These are phyloP conservation scores for Colletotrichum eleusines DNA, from an alignment of 2,329 filamentous ascomycete species.

Conservation along the genomic window DNA sequence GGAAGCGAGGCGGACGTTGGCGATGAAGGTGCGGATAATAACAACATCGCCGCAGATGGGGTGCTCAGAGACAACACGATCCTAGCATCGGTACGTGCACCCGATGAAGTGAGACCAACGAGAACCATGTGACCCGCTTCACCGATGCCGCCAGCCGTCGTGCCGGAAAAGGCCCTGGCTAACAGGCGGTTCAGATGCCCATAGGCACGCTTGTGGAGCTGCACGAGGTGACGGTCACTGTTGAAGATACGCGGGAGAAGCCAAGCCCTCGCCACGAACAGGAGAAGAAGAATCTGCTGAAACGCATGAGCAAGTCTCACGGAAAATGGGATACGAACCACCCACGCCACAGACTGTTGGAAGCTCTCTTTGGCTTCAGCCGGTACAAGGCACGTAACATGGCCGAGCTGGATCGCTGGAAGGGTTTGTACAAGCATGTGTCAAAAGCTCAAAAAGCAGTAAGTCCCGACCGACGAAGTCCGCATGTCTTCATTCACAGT, in stretches of 20 bases:
- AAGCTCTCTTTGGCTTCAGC: slow-evolving; percentile 54
- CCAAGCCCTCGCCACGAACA: slow-evolving; percentile 47
- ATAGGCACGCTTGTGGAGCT: slow-evolving; percentile 43
- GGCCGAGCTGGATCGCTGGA: slow-evolving; percentile 53
- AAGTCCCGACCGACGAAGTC: background rate
- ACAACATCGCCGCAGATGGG: background rate
- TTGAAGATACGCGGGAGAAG: slow-evolving; percentile 44
- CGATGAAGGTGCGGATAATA: background rate
- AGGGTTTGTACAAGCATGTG: slow-evolving; percentile 53
- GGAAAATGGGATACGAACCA: slow-evolving; percentile 53
- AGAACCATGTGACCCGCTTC: background rate
- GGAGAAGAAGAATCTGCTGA: slow-evolving; percentile 49
- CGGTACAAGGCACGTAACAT: slow-evolving; percentile 52
- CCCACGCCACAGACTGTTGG: slow-evolving; percentile 54
- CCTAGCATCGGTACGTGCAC: slow-evolving; percentile 24
- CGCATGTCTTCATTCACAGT: background rate
- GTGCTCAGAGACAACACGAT: background rate
- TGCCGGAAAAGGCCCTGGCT: background rate
- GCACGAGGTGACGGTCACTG: slow-evolving; percentile 46
- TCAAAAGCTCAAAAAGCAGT: slow-evolving; percentile 51
- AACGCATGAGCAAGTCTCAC: slow-evolving; percentile 46
- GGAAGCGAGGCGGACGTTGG: background rate
- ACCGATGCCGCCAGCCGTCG: background rate
- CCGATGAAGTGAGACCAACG: background rate
- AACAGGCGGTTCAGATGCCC: slow-evolving; percentile 16